Evolutionary conservation across 2,329 filamentous ascomycete species (phyloP).

Genomic region (Monilinia fructigena): DNA sequence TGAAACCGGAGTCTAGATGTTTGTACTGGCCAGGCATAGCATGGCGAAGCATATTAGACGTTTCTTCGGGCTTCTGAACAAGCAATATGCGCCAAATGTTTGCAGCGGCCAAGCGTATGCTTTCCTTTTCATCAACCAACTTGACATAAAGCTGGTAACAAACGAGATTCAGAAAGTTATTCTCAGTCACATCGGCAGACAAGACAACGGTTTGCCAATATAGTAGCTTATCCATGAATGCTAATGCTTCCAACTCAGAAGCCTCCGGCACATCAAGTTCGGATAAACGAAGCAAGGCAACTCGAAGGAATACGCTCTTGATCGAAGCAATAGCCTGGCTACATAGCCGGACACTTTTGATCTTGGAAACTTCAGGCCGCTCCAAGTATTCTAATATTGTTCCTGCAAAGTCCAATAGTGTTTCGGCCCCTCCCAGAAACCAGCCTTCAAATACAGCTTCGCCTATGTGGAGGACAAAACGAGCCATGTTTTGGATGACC

Average conservation of each 20-base stretch:
- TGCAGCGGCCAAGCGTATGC: constrained; percentile 72
- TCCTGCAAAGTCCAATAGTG: constrained; percentile 81
- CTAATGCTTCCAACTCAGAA: constrained; percentile 60
- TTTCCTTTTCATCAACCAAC: constrained; percentile 66
- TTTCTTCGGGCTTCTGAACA: constrained; percentile 88
- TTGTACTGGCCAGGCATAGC: constrained; percentile 69
- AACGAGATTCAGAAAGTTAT: constrained; percentile 79
- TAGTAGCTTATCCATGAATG: constrained; percentile 78
- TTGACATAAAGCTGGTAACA: constrained; percentile 94
- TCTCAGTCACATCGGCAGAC: constrained; percentile 71
- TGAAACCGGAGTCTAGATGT: constrained; percentile 72
- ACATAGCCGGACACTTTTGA: constrained; percentile 91
- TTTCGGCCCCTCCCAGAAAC: constrained; percentile 86
- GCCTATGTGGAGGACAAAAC: constrained; percentile 75
- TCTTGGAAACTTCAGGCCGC: constrained; percentile 71
- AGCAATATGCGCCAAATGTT: constrained; percentile 89
- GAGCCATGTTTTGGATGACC: constrained; percentile 80
- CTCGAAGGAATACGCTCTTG: constrained; percentile 71
- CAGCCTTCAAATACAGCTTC: constrained; percentile 95
- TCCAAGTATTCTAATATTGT: constrained; percentile 86
- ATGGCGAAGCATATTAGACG: constrained; percentile 69
- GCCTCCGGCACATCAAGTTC: constrained; percentile 70
- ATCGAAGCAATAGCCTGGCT: constrained; percentile 77
- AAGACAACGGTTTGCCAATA: constrained; percentile 96
- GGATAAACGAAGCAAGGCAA: constrained; percentile 78